Conservation (phyloP, 2,329 filamentous ascomycete genomes). For the Pyrenophora graminea region DNA sequence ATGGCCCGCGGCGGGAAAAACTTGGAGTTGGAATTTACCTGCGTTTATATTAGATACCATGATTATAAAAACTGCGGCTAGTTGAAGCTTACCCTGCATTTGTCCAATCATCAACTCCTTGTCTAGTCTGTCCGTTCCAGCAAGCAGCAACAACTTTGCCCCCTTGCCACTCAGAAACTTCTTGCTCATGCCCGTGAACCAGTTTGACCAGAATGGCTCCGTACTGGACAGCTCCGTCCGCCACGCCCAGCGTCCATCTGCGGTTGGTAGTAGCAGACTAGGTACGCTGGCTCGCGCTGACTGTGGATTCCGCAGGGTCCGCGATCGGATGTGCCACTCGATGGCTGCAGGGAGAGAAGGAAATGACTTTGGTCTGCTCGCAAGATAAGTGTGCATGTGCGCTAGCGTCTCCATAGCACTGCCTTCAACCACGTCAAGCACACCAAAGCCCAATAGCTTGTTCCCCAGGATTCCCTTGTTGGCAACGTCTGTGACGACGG, state of each 20-base stretch:
- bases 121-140: conserved; percentile 86
- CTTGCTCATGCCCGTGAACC: conserved; percentile 85
- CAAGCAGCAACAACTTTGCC: conserved; percentile 82
- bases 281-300: conserved; percentile 91
- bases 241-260: conserved; percentile 70
- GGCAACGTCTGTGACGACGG: conserved; percentile 84
- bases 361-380: conserved; percentile 78
- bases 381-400: conserved; percentile 91
- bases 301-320: conserved; percentile 80
- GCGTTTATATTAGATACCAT: conserved; percentile 39
- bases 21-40: conserved; percentile 93
- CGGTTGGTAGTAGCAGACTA: conserved; percentile 64
- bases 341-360: conserved; percentile 77
- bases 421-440: conserved; percentile 92
- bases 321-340: conserved; percentile 89
- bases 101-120: conserved; percentile 93
- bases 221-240: conserved; percentile 81
- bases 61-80: neutral
- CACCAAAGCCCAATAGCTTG: conserved; percentile 79
- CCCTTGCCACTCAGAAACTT: conserved; percentile 84
- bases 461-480: conserved; percentile 66
- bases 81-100: conserved; percentile 76
- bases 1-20: conserved; percentile 92
- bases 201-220: conserved; percentile 90
- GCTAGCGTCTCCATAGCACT: conserved; percentile 93